Evolutionary conservation across 1,139 yeast genomes (phyloP).

Genomic region (Candida labiduridarum): DNA sequence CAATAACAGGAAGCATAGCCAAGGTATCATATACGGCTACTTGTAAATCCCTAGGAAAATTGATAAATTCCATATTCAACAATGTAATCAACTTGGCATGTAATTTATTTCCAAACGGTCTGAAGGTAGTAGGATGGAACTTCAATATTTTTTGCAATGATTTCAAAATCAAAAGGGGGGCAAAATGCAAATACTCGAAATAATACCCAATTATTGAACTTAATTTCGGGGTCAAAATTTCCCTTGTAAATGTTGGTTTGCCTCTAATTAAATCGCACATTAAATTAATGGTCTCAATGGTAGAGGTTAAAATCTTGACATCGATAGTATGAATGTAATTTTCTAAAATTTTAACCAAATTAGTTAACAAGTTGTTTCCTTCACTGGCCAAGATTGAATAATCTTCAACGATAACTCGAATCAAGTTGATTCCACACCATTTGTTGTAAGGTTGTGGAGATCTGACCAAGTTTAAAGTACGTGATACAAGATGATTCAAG

Average conservation of each 20-base stretch:
- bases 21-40: constrained; percentile 48
- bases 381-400: constrained; percentile 58
- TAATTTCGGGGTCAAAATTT: constrained; percentile 77
- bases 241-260: constrained; percentile 83
- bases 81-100: constrained; percentile 45
- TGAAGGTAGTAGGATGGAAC: constrained; percentile 75
- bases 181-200: constrained; percentile 43
- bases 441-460: constrained; percentile 50
- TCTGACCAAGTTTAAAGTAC: constrained; percentile 55
- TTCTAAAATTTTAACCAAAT: constrained; percentile 59
- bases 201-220: constrained; percentile 61
- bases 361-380: constrained; percentile 59
- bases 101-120: constrained; percentile 72
- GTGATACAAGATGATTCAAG: constrained; percentile 55
- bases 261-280: constrained; percentile 66
- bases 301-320: constrained; percentile 46
- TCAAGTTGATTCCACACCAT: constrained; percentile 67
- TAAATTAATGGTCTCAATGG: constrained; percentile 49
- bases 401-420: constrained; percentile 52
- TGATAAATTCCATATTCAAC: constrained; percentile 31
- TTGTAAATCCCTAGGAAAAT: constrained; percentile 42
- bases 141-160: constrained; percentile 53
- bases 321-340: constrained; percentile 46
- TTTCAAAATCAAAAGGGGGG: constrained; percentile 46
- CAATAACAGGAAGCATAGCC: constrained; percentile 60